phyloP scores from a whole-genome alignment of 202 grass and related monocot genomes.

The Setaria italica region DNA sequence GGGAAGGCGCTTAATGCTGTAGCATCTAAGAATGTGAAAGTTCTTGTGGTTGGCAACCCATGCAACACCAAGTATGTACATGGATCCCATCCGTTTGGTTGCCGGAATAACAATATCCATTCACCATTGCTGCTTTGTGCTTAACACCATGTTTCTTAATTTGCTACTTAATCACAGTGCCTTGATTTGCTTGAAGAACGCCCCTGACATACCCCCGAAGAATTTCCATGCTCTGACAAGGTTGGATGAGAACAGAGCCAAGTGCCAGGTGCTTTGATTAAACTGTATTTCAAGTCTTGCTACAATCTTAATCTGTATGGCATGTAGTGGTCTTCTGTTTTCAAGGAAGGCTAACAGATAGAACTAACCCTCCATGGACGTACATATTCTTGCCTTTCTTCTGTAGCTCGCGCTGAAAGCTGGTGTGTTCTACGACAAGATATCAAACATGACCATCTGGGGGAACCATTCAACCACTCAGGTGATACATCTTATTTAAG shows the following conservation, averaged over 20 bases:
- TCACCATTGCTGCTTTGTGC: neutral
- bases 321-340: neutral
- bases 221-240: constrained; percentile 93
- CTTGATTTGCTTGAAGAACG: constrained; percentile 95
- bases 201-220: constrained; percentile 78
- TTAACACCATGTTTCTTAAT: neutral
- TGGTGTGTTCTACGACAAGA: constrained; percentile 93
- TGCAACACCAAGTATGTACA: constrained; percentile 91
- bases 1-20: constrained; percentile 97
- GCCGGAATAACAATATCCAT: neutral
- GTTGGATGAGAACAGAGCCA: constrained; percentile 98
- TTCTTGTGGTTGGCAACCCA: constrained; percentile 89
- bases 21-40: constrained; percentile 84
- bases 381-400: neutral
- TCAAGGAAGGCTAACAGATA: constrained; percentile 10
- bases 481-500: constrained; percentile 42
- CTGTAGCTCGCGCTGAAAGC: constrained; percentile 87
- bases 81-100: neutral
- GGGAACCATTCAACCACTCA: constrained; percentile 99
- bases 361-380: neutral
- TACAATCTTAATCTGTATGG: neutral
- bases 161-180: constrained; percentile 56
- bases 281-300: neutral
- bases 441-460: constrained; percentile 98
- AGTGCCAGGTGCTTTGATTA: constrained; percentile 76